Percentiles rank a stretch among this genome's conserved stretches.
These are phyloP conservation scores for Hura crepitans DNA, from an alignment of 441 rosid species.

Conservation along the genomic window DNA sequence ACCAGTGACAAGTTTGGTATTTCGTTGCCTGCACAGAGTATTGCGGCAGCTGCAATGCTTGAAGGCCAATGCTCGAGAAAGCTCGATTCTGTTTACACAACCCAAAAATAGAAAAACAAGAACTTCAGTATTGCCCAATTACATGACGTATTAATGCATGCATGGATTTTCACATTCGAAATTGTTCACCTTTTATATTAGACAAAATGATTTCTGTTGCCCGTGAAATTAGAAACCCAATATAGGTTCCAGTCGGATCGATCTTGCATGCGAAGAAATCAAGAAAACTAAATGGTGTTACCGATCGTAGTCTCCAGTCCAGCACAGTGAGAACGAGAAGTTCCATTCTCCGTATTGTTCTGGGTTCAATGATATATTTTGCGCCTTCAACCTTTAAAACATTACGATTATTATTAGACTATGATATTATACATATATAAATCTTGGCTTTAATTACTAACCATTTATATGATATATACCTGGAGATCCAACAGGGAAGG, in stretches of 20 bases:
- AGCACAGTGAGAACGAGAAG: slow-evolving; percentile 70
- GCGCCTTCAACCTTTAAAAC: slow-evolving; percentile 61
- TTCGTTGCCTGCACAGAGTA: slow-evolving; percentile 71
- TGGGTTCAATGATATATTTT: slow-evolving; percentile 68
- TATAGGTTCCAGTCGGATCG: slow-evolving; percentile 54
- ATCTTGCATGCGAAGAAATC: slow-evolving; percentile 84
- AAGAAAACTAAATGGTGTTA: slow-evolving; percentile 79
- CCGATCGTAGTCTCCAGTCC: slow-evolving; percentile 92
- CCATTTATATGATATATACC: slow-evolving; percentile 32
- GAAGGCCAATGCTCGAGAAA: slow-evolving; percentile 85
- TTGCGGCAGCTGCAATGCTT: slow-evolving; percentile 85
- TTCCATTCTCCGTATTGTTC: slow-evolving; percentile 87
- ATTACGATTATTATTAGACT: neutral
- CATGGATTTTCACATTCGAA: neutral
- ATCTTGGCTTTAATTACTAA: neutral
- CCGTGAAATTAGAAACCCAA: slow-evolving; percentile 54
- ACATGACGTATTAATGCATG: neutral
- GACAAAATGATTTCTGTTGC: slow-evolving; percentile 74
- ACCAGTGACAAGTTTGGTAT: slow-evolving; percentile 63
- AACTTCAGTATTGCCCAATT: neutral
- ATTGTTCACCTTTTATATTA: slow-evolving; percentile 61
- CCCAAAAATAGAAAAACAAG: neutral
- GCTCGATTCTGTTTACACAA: slow-evolving; percentile 59
- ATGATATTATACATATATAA: neutral
- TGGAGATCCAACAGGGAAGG: slow-evolving; percentile 79